A percentile compares a stretch with the other conserved stretches of the same genome.
Conservation (phyloP, 768 basidiomycete genomes). For the Panellus pusillus region DNA sequence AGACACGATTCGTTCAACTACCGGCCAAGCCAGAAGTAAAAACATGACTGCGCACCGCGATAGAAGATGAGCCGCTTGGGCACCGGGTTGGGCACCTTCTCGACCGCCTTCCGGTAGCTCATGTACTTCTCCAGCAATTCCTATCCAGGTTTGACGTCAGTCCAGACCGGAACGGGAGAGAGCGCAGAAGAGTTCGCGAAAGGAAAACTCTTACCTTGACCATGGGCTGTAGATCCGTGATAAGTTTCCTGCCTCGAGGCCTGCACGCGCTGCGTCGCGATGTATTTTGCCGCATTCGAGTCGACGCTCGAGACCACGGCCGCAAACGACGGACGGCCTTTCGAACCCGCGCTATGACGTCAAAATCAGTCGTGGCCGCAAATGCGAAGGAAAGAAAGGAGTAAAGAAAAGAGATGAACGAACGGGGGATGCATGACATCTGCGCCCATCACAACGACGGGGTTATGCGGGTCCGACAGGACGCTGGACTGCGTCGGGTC, state of each 20-base stretch:
- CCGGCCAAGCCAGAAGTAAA: conserved; percentile 1
- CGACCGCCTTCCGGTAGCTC: conserved; percentile 49
- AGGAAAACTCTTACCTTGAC: conserved; percentile 42
- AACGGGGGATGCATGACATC: conserved; percentile 30
- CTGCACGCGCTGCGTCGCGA: conserved; percentile 58
- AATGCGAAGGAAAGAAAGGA: too few species aligned
- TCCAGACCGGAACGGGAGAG: too few species aligned
- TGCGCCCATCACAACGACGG: conserved; percentile 76
- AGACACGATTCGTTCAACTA: conserved; percentile 24
- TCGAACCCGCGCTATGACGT: not conserved
- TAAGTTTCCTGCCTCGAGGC: conserved; percentile 72
- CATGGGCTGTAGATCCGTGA: conserved; percentile 72
- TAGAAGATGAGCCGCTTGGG: conserved; percentile 78
- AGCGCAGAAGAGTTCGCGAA: not conserved
- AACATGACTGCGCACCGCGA: conserved; percentile 46
- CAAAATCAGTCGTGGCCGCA: conserved; percentile 52
- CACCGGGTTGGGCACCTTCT: conserved; percentile 46
- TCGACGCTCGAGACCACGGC: conserved; percentile 81
- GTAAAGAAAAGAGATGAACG: not conserved
- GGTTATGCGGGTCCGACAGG: conserved; percentile 66
- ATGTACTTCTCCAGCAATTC: conserved; percentile 58
- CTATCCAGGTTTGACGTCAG: conserved; percentile 29
- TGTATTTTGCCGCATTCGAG: conserved; percentile 70
- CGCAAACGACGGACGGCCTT: conserved; percentile 74
- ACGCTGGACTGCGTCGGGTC: conserved; percentile 62